Evolutionary conservation across 139 green algal genomes (phyloP).

Genomic region (Closterium sp.): DNA sequence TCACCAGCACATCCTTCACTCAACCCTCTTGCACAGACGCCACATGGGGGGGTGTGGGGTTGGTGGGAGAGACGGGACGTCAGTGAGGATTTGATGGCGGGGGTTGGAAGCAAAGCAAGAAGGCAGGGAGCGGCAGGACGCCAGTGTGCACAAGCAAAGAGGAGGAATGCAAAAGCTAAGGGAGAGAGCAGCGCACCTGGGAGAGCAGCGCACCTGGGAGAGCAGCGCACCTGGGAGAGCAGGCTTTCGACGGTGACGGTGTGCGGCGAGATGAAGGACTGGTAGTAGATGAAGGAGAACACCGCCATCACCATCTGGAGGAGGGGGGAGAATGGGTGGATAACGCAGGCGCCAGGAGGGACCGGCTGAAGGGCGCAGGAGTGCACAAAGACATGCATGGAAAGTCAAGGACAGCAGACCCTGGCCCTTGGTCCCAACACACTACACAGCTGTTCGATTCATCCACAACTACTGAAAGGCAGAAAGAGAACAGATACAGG

Average conservation of each 20-base stretch:
- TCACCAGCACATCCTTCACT: too few relatives aligned
- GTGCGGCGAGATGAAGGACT: conserved; percentile 64
- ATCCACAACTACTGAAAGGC: too few relatives aligned
- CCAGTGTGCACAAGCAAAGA: too few relatives aligned
- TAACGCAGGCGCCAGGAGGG: too few relatives aligned
- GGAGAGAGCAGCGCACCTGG: background rate
- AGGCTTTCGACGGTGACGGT: conserved; percentile 25
- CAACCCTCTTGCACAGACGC: too few relatives aligned
- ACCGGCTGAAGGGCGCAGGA: too few relatives aligned
- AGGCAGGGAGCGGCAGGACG: too few relatives aligned
- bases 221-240: conserved; percentile 27
- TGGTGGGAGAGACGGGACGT: conserved; percentile 7
- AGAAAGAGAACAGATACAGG: background rate
- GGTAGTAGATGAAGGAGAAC: conserved; percentile 94
- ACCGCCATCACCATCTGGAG: conserved; percentile 91
- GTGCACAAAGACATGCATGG: conserved; percentile 20
- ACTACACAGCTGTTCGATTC: too few relatives aligned
- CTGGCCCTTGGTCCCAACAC: background rate
- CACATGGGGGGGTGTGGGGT: too few relatives aligned
- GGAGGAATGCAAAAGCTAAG: too few relatives aligned
- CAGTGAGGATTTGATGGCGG: too few relatives aligned
- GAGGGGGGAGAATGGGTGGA: too few relatives aligned
- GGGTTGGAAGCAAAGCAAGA: background rate
- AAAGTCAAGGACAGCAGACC: conserved; percentile 17
- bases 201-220: background rate